These are phyloP conservation scores for Perkinsela sp. DNA, from an alignment of 208 protist genomes.

Conservation along the genomic window DNA sequence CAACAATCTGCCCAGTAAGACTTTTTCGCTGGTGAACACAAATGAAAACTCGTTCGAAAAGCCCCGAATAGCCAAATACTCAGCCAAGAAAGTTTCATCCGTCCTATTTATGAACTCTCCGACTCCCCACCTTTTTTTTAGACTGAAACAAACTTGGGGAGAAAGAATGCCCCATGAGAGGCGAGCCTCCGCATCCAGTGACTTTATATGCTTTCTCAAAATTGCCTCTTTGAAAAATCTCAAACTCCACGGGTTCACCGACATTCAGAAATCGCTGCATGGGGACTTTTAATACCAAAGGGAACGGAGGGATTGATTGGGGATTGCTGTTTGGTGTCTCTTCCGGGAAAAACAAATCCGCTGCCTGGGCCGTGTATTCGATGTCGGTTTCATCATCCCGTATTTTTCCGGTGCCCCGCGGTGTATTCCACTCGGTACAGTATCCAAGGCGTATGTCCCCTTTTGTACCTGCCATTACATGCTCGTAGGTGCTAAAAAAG, in stretches of 20 bases:
- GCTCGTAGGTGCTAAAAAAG: too few species aligned
- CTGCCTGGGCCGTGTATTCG: background rate
- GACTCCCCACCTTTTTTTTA: too few species aligned
- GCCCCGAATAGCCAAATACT: too few species aligned
- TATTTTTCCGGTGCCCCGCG: background rate
- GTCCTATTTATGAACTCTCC: too few species aligned
- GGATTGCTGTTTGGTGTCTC: background rate
- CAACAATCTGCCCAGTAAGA: too few species aligned
- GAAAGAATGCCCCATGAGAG: background rate
- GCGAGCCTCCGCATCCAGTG: background rate
- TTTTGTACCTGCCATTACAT: too few species aligned
- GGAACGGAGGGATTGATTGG: background rate
- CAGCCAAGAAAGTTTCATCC: too few species aligned
- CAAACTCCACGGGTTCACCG: background rate
- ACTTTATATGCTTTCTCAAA: background rate
- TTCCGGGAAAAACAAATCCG: background rate
- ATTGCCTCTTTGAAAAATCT: background rate
- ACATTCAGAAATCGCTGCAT: background rate
- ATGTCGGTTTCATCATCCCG: background rate
- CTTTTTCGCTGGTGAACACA: too few species aligned
- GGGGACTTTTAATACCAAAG: background rate
- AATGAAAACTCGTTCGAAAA: too few species aligned
- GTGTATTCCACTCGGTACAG: background rate
- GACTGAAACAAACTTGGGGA: too few species aligned
- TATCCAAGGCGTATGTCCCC: background rate